phyloP scores from a whole-genome alignment of 2,329 filamentous ascomycete genomes.

The Clonostachys solani region DNA sequence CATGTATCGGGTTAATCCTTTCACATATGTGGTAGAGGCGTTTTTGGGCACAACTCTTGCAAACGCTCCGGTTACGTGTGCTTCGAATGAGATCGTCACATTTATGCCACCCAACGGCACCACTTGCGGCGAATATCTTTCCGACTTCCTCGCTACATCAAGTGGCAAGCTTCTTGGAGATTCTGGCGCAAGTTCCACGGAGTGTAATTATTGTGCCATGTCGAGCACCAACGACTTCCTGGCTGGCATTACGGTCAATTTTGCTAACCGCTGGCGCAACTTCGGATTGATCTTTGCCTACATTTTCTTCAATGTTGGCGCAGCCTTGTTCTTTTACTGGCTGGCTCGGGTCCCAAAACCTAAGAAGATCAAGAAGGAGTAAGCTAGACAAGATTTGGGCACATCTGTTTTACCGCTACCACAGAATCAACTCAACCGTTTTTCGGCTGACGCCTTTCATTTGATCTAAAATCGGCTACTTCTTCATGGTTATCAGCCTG shows the following conservation, averaged over 20 bases:
- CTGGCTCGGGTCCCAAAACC: conserved; percentile 31
- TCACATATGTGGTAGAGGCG: conserved; percentile 20
- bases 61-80: conserved; percentile 39
- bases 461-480: too few relatives aligned
- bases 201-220: conserved; percentile 46
- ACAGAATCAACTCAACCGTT: too few relatives aligned
- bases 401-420: too few relatives aligned
- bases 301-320: conserved; percentile 45
- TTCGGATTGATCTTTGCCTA: conserved; percentile 52
- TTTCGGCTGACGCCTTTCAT: too few relatives aligned
- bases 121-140: conserved; percentile 54
- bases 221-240: conserved; percentile 33
- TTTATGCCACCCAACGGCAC: conserved; percentile 52
- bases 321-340: conserved; percentile 47
- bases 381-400: too few relatives aligned
- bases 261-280: conserved; percentile 49
- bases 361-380: conserved; percentile 3
- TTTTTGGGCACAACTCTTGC: conserved; percentile 19
- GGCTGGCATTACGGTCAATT: conserved; percentile 33
- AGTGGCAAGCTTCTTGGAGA: conserved; percentile 52
- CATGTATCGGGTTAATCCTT: conserved; percentile 65
- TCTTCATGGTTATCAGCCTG: too few relatives aligned
- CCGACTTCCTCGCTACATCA: conserved; percentile 38
- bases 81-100: conserved; percentile 58
- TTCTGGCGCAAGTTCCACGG: conserved; percentile 60